Evolutionary conservation across 768 basidiomycete species (phyloP), one percentile per base, ranked within the genome.

Genomic region (Mycena vitilis): DNA sequence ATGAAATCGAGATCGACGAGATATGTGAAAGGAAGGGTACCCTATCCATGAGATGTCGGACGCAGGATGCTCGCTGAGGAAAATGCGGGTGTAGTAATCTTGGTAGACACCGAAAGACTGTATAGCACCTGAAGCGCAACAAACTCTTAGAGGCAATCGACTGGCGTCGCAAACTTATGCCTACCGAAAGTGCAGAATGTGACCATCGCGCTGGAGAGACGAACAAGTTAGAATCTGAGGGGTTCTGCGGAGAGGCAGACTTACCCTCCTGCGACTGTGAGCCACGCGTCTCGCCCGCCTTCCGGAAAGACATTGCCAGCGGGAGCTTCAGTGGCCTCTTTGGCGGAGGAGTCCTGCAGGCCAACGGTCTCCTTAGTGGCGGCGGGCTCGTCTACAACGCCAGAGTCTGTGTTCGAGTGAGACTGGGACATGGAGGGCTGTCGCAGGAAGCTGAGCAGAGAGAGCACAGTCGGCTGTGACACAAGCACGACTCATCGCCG

Each of bases 31-130:
- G 30, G 30, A 30, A 15, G 13, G 8, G 23, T 37, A 84, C 49
- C 86, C 86, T 68, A 87, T 86, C 82, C 86, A 83, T 47, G 83
- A 85, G 60, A 84, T 81, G 36, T 83, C 76, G 4, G 83, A 83
- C 0, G 85, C 78, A 8, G 81, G 77, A 66, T 82, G 80, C 63
- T 79, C 79, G 0, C 63, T 78, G 58, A 86, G 75, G n/a, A 77
- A 80, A 34, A 77, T 71, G 36, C 81, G 79, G 82, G 82, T 83
- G 64, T 87, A 87, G 64, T 83, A 86, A 69, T 86, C 86, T 72
- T 86, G 83, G 72, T 84, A 87, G 22, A 86, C 84, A n/a, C 75
- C 83, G 68, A 84, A 85, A 10, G 84, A 83, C 63, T 85, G 84
- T 12, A 85, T 82, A 6, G 81, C 12, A 4, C 60, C 60, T 60